Evolutionary conservation across 805 yeast species (phyloP), one percentile per base, ranked within the genome.

Genomic region (Yarrowia keelungensis): DNA sequence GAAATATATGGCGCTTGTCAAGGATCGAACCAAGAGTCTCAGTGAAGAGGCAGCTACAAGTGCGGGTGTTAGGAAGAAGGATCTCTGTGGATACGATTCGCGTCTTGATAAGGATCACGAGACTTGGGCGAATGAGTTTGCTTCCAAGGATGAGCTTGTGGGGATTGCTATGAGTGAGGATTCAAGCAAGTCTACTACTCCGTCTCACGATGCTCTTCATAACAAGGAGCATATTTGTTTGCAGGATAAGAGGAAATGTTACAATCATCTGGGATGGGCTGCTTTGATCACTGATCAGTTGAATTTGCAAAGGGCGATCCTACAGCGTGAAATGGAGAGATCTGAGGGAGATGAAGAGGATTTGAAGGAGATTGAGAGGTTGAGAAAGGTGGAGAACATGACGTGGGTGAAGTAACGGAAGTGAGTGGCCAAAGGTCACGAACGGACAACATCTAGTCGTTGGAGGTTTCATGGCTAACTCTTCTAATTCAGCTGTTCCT

Each of bases 31-130:
- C 39, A 71, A 73, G 56, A 47, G 59, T 50, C 47, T 73, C 22
- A 59, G 70, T n/a, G 75, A 72, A 45, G 72, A 72, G 50, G 47
- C 72, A 3, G 73, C 75, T 2, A 69, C 66, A 4, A 74, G 71
- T 39, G 54, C 65, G 1, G 74, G 72, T 2, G 73, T 69, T n/a
- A 68, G 73, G 47, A 73, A 73, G 62, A 69, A 68, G 58, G 75
- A 73, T 46, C 69, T 71, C 1, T 74, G 76, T 61, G 74, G 76
- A n/a, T 65, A 51, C 22, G 68, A 65, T 11, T 15, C 49, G 10
- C 61, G 68, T 22, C 51, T 65, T 8, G 50, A 41, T 36, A 50
- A 65, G 14, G 43, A 16, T 2, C 26, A 41, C n/a, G 36, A 16
- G 2, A 7, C 9, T 1, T 65, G 61, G 68, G 67, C 38, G 5